Evolutionary conservation across 176 grass and related monocot genomes (phyloP).

Genomic region (Aegilops tauschii): DNA sequence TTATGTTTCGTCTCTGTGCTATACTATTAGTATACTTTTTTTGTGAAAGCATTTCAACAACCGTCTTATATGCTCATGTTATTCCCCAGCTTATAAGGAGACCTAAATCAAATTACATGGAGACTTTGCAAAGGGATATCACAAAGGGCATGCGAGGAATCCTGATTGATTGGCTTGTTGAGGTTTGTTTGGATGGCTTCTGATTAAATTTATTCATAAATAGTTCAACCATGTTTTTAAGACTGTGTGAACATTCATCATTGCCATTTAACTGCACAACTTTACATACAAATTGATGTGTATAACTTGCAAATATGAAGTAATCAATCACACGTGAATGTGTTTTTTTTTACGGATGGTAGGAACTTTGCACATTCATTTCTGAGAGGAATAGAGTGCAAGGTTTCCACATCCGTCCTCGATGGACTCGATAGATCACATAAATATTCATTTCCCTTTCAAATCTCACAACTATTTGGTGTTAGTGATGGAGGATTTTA

Average conservation of each 20-base stretch:
- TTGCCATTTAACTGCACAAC: background rate
- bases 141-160: conserved; percentile 48
- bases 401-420: background rate
- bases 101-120: conserved; percentile 45
- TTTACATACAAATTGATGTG: conserved; percentile 12
- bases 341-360: background rate
- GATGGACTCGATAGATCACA: background rate
- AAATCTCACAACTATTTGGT: conserved; percentile 12
- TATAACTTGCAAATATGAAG: background rate
- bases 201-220: background rate
- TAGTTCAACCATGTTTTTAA: background rate
- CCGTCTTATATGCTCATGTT: conserved; percentile 20
- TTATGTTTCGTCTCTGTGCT: conserved; percentile 12
- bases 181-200: conserved; percentile 28
- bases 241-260: background rate
- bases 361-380: background rate
- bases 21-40: background rate
- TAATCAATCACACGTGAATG: background rate
- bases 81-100: conserved; percentile 49
- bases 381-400: background rate
- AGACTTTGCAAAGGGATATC: conserved; percentile 45
- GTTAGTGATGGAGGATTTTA: conserved; percentile 23
- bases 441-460: background rate
- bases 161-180: conserved; percentile 83
- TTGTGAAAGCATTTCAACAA: conserved; percentile 17